Evolutionary conservation across 352 stramenopile species (phyloP), one percentile per base, ranked within the genome.

Genomic region (Globisporangium splendens): DNA sequence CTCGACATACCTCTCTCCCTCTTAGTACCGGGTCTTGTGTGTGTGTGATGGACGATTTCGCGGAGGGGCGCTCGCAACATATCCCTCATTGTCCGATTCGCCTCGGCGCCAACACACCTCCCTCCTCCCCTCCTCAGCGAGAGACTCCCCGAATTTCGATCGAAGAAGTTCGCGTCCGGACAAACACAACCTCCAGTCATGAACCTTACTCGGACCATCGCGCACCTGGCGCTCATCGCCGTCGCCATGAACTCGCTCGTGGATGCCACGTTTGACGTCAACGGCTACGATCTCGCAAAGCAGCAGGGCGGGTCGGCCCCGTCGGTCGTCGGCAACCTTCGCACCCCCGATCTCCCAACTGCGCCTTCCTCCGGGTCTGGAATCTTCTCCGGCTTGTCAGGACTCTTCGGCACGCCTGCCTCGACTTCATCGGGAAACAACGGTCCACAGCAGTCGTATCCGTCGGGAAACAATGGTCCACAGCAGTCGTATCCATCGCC

Each of bases 61-160:
- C n/a, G n/a, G n/a, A 35, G 47, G 31, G 8, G 17, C 17, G 11
- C 47, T n/a, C 11, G 21, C 15, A 28, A 35, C 47, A 41, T 20
- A n/a, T n/a, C 24, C 14, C 33, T 56, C 50, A 56, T 56, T 56
- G 33, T 56, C 39, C 50, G 46, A 35, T 56, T 56, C 43, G 50
- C 50, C 39, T 56, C 50, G 17, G 6, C 15, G 21, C 6, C 50
- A 56, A 20, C 50, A 56, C 38, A 8, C 18, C 50, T n/a, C n/a
- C n/a, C n/a, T 2, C 50, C 7, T 14, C 50, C 33, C 20, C 11
- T 15, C 50, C 46, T 50, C 22, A 12, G 22, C 18, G 8, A 17
- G 11, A 43, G 38, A 43, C 11, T 17, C 10, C 14, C 38, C 38
- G 10, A 43, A 43, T 43, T 43, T 43, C 38, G 38, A 43, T 43